Conservation (phyloP, 2,329 filamentous ascomycete species). For the Colletotrichum tropicale region DNA sequence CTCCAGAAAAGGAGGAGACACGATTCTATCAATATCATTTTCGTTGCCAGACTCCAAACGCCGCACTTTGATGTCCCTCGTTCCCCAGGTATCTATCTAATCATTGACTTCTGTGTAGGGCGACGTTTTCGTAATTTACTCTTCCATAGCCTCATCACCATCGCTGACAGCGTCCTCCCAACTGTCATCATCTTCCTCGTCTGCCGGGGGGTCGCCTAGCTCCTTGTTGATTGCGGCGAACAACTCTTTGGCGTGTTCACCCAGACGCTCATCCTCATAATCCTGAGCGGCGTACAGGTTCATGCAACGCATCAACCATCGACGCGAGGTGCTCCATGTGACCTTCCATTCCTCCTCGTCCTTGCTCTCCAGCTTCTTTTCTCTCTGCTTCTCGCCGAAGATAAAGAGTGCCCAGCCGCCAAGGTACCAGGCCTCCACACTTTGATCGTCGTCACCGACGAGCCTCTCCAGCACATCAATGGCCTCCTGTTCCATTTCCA, state of each 20-base stretch:
- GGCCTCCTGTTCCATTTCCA: slow-evolving; percentile 83
- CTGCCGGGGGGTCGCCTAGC: slow-evolving; percentile 63
- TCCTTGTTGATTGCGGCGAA: slow-evolving; percentile 66
- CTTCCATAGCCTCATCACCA: slow-evolving; percentile 58
- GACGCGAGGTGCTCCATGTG: slow-evolving; percentile 75
- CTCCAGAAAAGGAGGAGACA: neutral
- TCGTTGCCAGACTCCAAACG: slow-evolving; percentile 2
- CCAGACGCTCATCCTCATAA: slow-evolving; percentile 83
- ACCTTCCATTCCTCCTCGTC: slow-evolving; percentile 59
- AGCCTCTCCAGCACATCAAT: slow-evolving; percentile 84
- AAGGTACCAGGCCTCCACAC: slow-evolving; percentile 96
- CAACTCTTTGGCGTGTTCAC: slow-evolving; percentile 77
- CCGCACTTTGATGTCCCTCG: neutral
- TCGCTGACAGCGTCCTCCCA: slow-evolving; percentile 51
- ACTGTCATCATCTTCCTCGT: slow-evolving; percentile 57
- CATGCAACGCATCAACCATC: slow-evolving; percentile 83
- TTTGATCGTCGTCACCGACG: slow-evolving; percentile 87
- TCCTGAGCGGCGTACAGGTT: slow-evolving; percentile 79
- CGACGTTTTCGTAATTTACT: slow-evolving; percentile 17
- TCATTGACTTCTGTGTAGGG: neutral
- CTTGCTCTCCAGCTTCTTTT: slow-evolving; percentile 27
- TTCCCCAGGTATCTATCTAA: neutral
- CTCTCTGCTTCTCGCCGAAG: slow-evolving; percentile 71
- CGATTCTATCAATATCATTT: neutral
- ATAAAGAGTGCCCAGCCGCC: slow-evolving; percentile 93